These are phyloP conservation scores for Catharanthus roseus DNA, from an alignment of 257 asterid species.

Conservation along the genomic window DNA sequence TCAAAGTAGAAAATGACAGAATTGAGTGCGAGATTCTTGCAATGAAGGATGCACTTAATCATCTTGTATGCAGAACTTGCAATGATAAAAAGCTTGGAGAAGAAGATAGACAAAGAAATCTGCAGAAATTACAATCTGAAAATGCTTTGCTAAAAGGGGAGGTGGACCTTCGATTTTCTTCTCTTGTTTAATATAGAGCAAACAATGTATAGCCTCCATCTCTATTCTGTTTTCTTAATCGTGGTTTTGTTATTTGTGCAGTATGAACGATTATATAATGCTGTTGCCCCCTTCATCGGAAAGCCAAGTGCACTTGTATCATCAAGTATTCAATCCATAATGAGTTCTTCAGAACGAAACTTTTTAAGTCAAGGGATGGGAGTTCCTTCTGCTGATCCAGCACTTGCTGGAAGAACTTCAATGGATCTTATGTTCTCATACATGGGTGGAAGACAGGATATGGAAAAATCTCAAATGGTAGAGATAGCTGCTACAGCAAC, in stretches of 20 bases:
- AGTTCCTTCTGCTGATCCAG: slow-evolving; percentile 13
- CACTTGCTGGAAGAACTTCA: slow-evolving; percentile 15
- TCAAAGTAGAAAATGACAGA: slow-evolving; percentile 47
- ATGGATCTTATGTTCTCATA: slow-evolving; percentile 5
- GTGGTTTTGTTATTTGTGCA: slow-evolving; percentile 16
- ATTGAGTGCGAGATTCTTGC: slow-evolving; percentile 49
- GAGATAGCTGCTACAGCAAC: slow-evolving; percentile 39
- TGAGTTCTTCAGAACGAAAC: slow-evolving; percentile 13
- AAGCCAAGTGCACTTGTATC: slow-evolving; percentile 14
- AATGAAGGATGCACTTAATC: slow-evolving; percentile 42
- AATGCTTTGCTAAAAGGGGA: slow-evolving; percentile 47
- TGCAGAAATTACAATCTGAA: slow-evolving; percentile 42
- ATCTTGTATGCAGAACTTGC: slow-evolving; percentile 36
- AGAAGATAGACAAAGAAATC: slow-evolving; percentile 28
- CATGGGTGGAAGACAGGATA: slow-evolving; percentile 21
- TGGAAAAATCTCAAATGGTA: slow-evolving; percentile 32
- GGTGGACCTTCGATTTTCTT: slow-evolving; percentile 22
- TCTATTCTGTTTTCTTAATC: not conserved
- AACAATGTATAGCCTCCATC: not conserved
- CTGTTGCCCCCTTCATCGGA: slow-evolving; percentile 32
- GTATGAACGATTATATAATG: slow-evolving; percentile 31
- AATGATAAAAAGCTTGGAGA: slow-evolving; percentile 31
- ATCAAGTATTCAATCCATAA: slow-evolving; percentile 18
- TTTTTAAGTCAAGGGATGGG: slow-evolving; percentile 21
- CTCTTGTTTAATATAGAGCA: not conserved